Conservation (phyloP, 2,329 filamentous ascomycete genomes). For the Bimuria novae-zelandiae region DNA sequence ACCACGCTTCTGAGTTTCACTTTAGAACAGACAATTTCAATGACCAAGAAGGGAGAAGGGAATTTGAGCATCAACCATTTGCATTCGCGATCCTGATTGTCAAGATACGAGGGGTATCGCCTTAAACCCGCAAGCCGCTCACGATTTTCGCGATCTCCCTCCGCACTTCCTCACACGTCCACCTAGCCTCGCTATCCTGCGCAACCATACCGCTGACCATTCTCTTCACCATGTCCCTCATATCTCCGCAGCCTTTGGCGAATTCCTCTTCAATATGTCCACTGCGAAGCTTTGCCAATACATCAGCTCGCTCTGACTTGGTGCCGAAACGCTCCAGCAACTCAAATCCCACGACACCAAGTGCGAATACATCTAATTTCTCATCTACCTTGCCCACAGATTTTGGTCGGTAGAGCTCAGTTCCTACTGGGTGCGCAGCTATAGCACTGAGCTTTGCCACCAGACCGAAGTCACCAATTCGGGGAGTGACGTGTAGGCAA, state of each 20-base stretch:
- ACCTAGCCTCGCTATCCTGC: conserved; percentile 32
- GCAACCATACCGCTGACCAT: conserved; percentile 41
- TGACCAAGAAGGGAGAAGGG: too few species aligned
- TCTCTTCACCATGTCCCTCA: conserved; percentile 26
- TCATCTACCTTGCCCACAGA: conserved; percentile 44
- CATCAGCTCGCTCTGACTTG: conserved; percentile 47
- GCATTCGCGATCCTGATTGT: too few species aligned
- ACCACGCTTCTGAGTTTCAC: neutral
- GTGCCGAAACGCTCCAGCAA: conserved; percentile 58
- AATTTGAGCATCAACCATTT: too few species aligned
- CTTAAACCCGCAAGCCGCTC: conserved; percentile 15
- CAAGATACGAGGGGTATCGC: conserved; percentile 1
- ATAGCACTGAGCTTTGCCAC: conserved; percentile 58
- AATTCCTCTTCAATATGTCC: conserved; percentile 39
- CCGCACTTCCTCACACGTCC: conserved; percentile 38
- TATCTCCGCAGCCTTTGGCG: conserved; percentile 18
- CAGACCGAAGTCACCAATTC: conserved; percentile 71
- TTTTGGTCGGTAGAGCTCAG: conserved; percentile 64
- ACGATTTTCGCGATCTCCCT: conserved; percentile 27
- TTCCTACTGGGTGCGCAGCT: conserved; percentile 59
- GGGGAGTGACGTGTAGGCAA: conserved; percentile 57
- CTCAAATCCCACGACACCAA: conserved; percentile 67
- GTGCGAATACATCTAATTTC: conserved; percentile 64
- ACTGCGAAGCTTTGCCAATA: conserved; percentile 39
- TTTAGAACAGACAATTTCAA: too few species aligned